Evolutionary conservation across 768 basidiomycete genomes (phyloP).

Genomic region (Rhodocollybia butyracea): DNA sequence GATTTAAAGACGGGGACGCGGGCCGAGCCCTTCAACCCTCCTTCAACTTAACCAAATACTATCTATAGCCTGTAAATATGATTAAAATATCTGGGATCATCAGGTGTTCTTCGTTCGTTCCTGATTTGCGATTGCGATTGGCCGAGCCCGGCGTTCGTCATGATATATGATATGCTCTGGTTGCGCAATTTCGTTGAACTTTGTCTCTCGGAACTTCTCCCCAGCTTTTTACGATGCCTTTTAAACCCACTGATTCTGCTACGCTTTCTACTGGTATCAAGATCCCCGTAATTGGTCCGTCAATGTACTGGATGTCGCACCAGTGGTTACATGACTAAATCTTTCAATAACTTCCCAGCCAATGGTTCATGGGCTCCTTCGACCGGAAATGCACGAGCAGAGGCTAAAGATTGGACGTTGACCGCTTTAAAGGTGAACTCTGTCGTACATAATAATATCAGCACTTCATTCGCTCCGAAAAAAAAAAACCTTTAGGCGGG

Average conservation of each 20-base stretch:
- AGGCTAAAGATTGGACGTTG: conserved; percentile 35
- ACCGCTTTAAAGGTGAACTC: conserved; percentile 33
- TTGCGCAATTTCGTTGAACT: too few species aligned
- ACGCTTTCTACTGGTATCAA: conserved; percentile 3
- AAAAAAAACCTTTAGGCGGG: conserved; percentile 36
- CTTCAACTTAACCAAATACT: too few species aligned
- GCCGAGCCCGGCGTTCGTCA: too few species aligned
- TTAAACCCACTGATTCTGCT: not conserved
- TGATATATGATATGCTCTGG: too few species aligned
- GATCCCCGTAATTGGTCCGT: conserved; percentile 33
- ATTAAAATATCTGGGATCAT: too few species aligned
- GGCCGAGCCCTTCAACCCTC: too few species aligned
- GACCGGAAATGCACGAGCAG: conserved; percentile 28
- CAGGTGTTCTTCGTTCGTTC: too few species aligned
- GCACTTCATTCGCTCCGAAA: not conserved
- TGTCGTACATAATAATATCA: not conserved
- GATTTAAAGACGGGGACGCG: too few species aligned
- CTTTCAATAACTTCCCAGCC: conserved; percentile 14
- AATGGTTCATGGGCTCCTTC: conserved; percentile 38
- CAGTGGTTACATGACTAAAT: not conserved
- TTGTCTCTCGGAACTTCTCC: too few species aligned
- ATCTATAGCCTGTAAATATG: too few species aligned
- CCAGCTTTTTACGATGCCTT: conserved; percentile 1
- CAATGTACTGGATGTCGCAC: not conserved
- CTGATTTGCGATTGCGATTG: too few species aligned